Conservation (phyloP, 1,284 basidiomycete species). For the Leccinum solheimii region DNA sequence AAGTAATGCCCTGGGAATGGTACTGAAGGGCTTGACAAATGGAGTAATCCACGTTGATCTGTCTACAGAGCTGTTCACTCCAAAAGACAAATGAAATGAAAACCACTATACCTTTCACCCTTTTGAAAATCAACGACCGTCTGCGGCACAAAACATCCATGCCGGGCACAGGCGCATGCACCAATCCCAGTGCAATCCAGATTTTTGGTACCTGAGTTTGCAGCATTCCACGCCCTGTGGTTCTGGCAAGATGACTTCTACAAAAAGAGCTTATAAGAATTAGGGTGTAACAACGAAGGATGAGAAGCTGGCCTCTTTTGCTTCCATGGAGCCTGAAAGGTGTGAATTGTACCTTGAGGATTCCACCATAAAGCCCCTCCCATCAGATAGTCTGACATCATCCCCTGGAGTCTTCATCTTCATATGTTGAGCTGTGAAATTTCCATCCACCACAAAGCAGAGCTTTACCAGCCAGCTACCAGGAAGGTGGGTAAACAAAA, state of each 20-base stretch:
- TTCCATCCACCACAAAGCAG: constrained; percentile 2
- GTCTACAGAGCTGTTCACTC: neutral
- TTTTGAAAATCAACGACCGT: neutral
- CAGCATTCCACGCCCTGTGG: neutral
- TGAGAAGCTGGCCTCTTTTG: too few relatives aligned
- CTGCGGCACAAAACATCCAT: neutral
- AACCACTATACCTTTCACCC: neutral
- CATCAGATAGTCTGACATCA: constrained; percentile 8
- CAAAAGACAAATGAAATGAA: neutral
- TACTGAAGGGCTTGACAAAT: neutral
- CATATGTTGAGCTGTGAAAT: constrained; percentile 19
- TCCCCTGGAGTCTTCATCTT: constrained; percentile 11
- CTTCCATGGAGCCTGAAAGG: too few relatives aligned
- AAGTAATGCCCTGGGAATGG: neutral
- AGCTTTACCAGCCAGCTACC: neutral
- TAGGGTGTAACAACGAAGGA: too few relatives aligned
- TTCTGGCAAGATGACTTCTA: neutral
- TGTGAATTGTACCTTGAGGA: too few relatives aligned
- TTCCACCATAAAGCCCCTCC: neutral
- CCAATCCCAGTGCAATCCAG: neutral
- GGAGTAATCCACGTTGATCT: neutral
- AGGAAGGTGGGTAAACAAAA: neutral
- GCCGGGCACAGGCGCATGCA: neutral
- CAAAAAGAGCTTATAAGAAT: neutral
- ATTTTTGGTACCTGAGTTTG: neutral